Evolutionary conservation across 306 rosid species (phyloP).

Genomic region (Begonia masoniana): DNA sequence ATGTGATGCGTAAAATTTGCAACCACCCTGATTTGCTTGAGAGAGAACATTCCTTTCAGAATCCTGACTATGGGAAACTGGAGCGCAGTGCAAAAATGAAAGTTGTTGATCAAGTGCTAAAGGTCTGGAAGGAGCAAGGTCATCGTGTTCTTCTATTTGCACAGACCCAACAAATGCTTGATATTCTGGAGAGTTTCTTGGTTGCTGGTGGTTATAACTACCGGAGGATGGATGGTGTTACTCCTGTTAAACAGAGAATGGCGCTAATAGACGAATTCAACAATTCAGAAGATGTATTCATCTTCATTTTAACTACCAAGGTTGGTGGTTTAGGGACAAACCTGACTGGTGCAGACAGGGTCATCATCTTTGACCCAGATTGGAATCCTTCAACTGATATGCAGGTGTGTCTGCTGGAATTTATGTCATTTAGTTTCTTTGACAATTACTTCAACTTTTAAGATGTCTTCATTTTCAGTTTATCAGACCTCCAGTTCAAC

Average conservation of each 20-base stretch:
- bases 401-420: conserved; percentile 38
- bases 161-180: conserved; percentile 96
- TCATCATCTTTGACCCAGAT: conserved; percentile 87
- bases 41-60: conserved; percentile 62
- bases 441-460: no score
- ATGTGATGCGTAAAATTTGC: conserved; percentile 93
- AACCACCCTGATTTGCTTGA: conserved; percentile 99
- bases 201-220: conserved; percentile 43
- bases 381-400: conserved; percentile 98
- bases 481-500: no score
- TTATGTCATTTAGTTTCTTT: not conserved
- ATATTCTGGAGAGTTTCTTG: conserved; percentile 64
- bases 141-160: conserved; percentile 90
- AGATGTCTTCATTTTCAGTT: no score
- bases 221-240: conserved; percentile 89
- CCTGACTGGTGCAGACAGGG: conserved; percentile 91
- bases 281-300: conserved; percentile 54
- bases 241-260: conserved; percentile 90
- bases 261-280: conserved; percentile 95
- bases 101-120: conserved; percentile 85
- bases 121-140: conserved; percentile 95
- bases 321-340: conserved; percentile 98
- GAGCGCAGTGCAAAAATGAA: conserved; percentile 96
- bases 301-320: conserved; percentile 87
- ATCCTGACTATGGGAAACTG: conserved; percentile 93